These are phyloP conservation scores for Didymella exigua DNA, from an alignment of 2,329 filamentous ascomycete species.

Conservation along the genomic window DNA sequence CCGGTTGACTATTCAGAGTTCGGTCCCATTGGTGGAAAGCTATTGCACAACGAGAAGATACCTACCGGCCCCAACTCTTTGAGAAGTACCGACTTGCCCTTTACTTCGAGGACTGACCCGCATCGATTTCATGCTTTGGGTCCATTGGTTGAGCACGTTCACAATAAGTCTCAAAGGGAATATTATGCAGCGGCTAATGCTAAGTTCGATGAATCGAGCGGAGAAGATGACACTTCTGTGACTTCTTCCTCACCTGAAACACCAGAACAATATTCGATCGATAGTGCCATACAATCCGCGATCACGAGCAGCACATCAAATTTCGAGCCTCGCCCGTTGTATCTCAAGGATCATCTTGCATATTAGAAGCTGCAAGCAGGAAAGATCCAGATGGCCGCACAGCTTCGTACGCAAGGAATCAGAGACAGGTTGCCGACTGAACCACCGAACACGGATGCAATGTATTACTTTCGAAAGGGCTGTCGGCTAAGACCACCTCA, in stretches of 20 bases:
- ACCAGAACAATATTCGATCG: background rate
- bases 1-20: background rate
- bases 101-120: background rate
- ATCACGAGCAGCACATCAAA: background rate
- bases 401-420: background rate
- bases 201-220: background rate
- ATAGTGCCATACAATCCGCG: background rate
- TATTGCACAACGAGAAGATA: conserved; percentile 4
- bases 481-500: background rate
- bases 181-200: background rate
- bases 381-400: background rate
- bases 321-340: background rate
- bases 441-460: background rate
- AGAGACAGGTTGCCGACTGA: background rate
- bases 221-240: background rate
- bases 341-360: background rate
- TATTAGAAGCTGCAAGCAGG: conserved; percentile 8
- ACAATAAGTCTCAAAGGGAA: background rate
- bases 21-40: background rate
- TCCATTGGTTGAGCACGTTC: background rate
- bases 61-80: background rate
- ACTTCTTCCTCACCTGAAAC: background rate
- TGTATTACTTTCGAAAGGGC: background rate
- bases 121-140: background rate
- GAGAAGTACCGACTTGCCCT: background rate